A percentile compares a stretch with the other conserved stretches of the same genome.
phyloP scores from a whole-genome alignment of 192 early-diverging fungal genomes.

The Rhizophagus sp. region DNA sequence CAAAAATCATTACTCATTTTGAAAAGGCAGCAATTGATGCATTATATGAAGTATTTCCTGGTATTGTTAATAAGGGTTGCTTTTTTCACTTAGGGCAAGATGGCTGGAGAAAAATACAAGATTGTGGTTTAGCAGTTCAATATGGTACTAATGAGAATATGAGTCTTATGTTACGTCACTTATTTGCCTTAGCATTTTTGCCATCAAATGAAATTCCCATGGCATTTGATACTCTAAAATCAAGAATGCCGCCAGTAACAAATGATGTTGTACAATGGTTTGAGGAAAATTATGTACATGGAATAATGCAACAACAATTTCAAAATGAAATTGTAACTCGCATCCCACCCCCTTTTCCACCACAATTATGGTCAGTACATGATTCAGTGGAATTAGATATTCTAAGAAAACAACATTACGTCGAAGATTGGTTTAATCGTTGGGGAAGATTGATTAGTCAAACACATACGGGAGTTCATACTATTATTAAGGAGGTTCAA shows the following conservation, averaged over 20 bases:
- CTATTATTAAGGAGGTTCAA: slow-evolving; percentile 13
- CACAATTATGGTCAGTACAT: slow-evolving; percentile 9
- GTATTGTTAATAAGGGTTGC: slow-evolving; percentile 5
- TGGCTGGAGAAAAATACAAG: slow-evolving; percentile 4
- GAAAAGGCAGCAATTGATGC: slow-evolving; percentile 4
- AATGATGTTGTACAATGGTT: slow-evolving; percentile 1
- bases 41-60: background rate
- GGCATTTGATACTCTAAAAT: slow-evolving; percentile 1
- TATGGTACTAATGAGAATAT: slow-evolving; percentile 1
- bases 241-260: background rate
- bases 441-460: background rate
- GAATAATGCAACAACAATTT: background rate
- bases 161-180: background rate
- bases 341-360: background rate
- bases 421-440: background rate
- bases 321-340: background rate
- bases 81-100: background rate
- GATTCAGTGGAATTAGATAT: background rate
- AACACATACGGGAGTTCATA: background rate
- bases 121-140: background rate
- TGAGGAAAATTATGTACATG: slow-evolving; percentile 1
- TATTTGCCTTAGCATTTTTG: slow-evolving; percentile 18
- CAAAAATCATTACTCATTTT: slow-evolving; percentile 9
- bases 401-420: background rate
- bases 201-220: background rate